Evolutionary conservation across 2,329 filamentous ascomycete species (phyloP), one percentile per base, ranked within the genome.

Genomic region (Pseudogymnoascus sp.): DNA sequence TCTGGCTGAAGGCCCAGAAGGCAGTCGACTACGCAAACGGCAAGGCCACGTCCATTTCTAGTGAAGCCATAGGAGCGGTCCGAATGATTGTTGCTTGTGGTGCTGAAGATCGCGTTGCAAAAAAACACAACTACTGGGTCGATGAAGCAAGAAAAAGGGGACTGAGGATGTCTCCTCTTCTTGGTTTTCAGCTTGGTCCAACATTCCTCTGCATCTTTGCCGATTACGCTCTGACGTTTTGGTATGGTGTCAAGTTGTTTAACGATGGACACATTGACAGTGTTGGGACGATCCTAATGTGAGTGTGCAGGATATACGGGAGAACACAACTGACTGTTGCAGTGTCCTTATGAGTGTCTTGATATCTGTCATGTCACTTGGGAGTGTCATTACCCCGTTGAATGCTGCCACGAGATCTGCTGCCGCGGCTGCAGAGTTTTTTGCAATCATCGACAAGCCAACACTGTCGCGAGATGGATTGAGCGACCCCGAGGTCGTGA

Each of bases 51-150:
- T 79, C 82, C 2, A 75, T 87, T 3, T 84, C 85, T 1, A 84
- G 82, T 61, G 85, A 88, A 70, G 76, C 83, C 2, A 78, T 88
- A 65, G 74, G 78, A 0, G 81, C 80, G 58, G 81, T 87, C 36
- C 77, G 83, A 5, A 87, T 86, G 77, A 76, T 88, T 35, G 77
- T 81, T 37, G 84, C 84, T 0, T 87, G 83, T 66, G 83, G 84
- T 36, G 85, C 85, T 10, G 81, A 87, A 68, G 68, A 72, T 11
- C 78, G 81, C 5, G 78, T 86, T 61, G 74, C 77, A 0, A 72
- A 75, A 57, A 81, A 79, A 35, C 87, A 85, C 68, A 71, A 77
- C 11, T 72, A 74, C 4, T 85, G 81, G 76, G 79, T 84, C 17
- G 74, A 79, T n/a, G 78, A 83, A 61, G 79, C 82, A 1, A 79